Percentiles rank a stretch among this genome's conserved stretches.
Conservation (phyloP, 1,139 yeast genomes). For the Magnusiomyces ingens region DNA sequence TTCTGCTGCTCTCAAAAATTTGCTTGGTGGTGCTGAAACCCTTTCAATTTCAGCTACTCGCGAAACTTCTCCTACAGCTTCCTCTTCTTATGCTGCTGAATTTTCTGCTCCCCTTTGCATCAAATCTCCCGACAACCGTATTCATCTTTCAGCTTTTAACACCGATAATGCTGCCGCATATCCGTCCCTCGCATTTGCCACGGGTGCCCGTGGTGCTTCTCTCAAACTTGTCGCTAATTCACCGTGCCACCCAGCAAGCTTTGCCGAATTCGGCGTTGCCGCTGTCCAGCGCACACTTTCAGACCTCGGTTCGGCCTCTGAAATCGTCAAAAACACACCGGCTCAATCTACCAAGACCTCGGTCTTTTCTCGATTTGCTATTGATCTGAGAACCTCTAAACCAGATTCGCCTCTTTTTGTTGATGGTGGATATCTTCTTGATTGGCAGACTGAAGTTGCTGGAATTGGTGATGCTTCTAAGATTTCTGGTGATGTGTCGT, state of each 20-base stretch:
- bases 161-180: conserved; percentile 2
- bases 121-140: conserved; percentile 11
- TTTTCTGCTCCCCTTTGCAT: conserved; percentile 44
- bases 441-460: conserved; percentile 48
- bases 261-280: conserved; percentile 21
- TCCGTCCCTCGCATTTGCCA: conserved; percentile 5
- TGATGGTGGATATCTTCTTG: conserved; percentile 42
- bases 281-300: conserved; percentile 23
- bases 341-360: conserved; percentile 60
- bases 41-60: conserved; percentile 67
- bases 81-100: conserved; percentile 41
- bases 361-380: conserved; percentile 43
- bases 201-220: conserved; percentile 3
- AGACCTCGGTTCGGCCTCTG: conserved; percentile 23
- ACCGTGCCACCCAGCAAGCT: conserved; percentile 10
- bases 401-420: conserved; percentile 49
- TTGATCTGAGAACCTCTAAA: conserved; percentile 43
- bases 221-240: conserved; percentile 9
- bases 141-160: conserved; percentile 8
- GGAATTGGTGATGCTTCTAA: conserved; percentile 33
- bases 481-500: conserved; percentile 12
- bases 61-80: conserved; percentile 64
- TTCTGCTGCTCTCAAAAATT: conserved; percentile 52
- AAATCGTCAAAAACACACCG: conserved; percentile 35
- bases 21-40: conserved; percentile 85